Evolutionary conservation across 2,329 filamentous ascomycete genomes (phyloP).

Genomic region (Apiospora pterosperma): DNA sequence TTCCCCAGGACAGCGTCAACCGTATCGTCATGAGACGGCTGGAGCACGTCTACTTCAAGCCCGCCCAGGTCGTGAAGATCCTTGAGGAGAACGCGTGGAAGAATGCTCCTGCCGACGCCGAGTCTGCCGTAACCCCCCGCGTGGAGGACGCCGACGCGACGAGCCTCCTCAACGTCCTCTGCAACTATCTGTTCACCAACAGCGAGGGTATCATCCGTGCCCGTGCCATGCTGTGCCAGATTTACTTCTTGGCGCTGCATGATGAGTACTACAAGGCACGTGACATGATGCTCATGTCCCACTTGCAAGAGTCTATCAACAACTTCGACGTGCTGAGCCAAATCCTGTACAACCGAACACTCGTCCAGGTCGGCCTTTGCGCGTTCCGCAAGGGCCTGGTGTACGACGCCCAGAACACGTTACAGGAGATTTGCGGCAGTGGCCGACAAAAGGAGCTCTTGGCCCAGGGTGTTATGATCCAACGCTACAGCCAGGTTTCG

Average conservation of each 20-base stretch:
- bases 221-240: slow-evolving; percentile 95
- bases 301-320: slow-evolving; percentile 93
- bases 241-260: slow-evolving; percentile 96
- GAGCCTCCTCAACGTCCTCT: slow-evolving; percentile 78
- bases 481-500: slow-evolving; percentile 92
- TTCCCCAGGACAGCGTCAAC: slow-evolving; percentile 84
- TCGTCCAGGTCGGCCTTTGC: slow-evolving; percentile 96
- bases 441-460: slow-evolving; percentile 97
- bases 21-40: slow-evolving; percentile 88
- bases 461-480: slow-evolving; percentile 97
- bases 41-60: slow-evolving; percentile 99
- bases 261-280: slow-evolving; percentile 97
- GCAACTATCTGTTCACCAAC: slow-evolving; percentile 91
- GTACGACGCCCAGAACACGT: slow-evolving; percentile 95
- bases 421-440: slow-evolving; percentile 97
- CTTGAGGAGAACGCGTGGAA: slow-evolving; percentile 96
- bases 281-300: slow-evolving; percentile 99
- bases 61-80: slow-evolving; percentile 86
- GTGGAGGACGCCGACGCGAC: slow-evolving; percentile 64
- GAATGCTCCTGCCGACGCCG: slow-evolving; percentile 62
- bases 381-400: slow-evolving; percentile 96
- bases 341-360: slow-evolving; percentile 96
- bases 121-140: slow-evolving; percentile 80
- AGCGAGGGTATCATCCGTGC: slow-evolving; percentile 95
- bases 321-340: slow-evolving; percentile 97